Evolutionary conservation across 192 early-diverging fungal genomes (phyloP), one percentile per base, ranked within the genome.

Genomic region (Helicostylum pulchrum): DNA sequence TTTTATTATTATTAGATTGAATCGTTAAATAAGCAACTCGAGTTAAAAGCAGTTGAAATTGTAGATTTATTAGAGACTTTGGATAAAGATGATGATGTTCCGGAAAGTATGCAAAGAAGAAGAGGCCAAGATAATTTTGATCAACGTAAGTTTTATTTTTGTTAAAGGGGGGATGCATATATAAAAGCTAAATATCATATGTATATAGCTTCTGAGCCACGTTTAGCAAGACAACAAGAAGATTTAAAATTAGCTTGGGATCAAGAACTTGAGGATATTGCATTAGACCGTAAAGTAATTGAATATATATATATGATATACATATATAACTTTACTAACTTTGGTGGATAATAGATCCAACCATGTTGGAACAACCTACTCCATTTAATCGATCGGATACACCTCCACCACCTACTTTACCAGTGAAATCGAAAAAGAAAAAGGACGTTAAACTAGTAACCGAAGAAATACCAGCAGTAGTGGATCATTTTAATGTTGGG

Each of bases 11-110:
- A 32, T 12, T 68, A 84, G 80, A 78, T 74, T 26, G 81, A 85
- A 17, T 78, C 79, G 2, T 75, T 82, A 10, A 71, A 64, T 39
- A 79, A 83, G 11, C 83, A 85, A 60, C 71, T 82, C n/a, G 80
- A 80, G 34, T 64, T 68, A 53, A 85, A 85, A 60, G 75, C 83
- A 2, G 55, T 70, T 11, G 83, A 85, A 42, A 73, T 80, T 10
- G 66, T 68, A 10, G 71, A 75, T 26, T 51, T 85, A 31, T 62
- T 85, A 42, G 58, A 65, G 15, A 47, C 64, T 34, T 51, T 85
- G 49, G 81, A 83, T 60, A 20, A 39, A 9, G 43, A 58, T 53
- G 71, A 74, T 8, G 51, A 74, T 44, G 68, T 74, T 17, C 67
- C 75, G 8, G 51, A 51, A 12, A 15, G 20, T 15, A 44, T 69